Base-by-base conservation (phyloP, 306 rosid genomes). In the Lablab purpureus region DNA sequence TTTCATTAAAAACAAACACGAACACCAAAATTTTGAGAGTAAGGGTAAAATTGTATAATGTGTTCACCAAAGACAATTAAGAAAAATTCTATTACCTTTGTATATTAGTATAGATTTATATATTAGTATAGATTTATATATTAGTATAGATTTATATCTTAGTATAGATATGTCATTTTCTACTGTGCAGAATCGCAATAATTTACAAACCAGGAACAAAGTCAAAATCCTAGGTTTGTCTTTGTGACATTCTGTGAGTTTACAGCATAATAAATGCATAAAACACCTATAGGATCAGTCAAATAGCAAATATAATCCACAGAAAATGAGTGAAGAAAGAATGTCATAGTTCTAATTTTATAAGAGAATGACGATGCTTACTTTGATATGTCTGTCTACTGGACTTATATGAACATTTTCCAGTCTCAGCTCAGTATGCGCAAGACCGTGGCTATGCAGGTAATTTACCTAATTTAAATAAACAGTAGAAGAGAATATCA, bases 391-490 rank as follows among this genome's bases (percentile, higher is more conserved):
- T 80, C 96, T 89, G 82, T 95, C 99, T 73, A 95, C 88, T 32
- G 98, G 99, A 88, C 99, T 92, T 83, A 95, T 84, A 88, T 95
- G 99, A 81, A 95, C 90, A 80, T 92, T 95, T 85, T 95, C 99
- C 85, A 92, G 86, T 86, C 90, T 91, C 88, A 95, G 78, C 85
- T 95, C 99, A 52, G 99, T 95, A 90, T 95, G 97, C 52, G 98
- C 99, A 83, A 95, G 93, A 81, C 99, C 99, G 75, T 95, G 98
- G 85, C 99, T 91, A 80, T 92, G 99, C 88, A 95, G 88, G 84
- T 95, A 95, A 87, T 95, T 95, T 66, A 95, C 98, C 99, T 95
- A 80, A 76, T 66, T 50, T 37, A 70, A 70, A 85, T 66, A 72
- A 79, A 47, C 36, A 81, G 74, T 17, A 77, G 34, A 74, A 76